Conservation (phyloP, 139 green algal genomes). For the Haematococcus lacustris region DNA sequence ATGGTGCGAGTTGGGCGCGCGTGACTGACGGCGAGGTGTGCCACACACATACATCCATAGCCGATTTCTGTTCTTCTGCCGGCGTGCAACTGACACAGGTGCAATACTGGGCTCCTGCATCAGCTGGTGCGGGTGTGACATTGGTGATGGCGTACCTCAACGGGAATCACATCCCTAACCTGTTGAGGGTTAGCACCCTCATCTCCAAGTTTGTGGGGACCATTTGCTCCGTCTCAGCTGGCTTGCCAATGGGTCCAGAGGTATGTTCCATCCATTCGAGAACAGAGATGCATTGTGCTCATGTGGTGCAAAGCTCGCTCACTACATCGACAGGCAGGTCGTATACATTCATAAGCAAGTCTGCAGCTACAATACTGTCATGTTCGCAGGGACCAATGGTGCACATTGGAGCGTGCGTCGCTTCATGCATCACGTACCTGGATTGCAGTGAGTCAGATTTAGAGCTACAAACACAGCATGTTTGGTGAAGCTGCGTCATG, state of each 20-base stretch:
- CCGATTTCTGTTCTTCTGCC: no score
- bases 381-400: constrained; percentile 75
- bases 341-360: no score
- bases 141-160: constrained; percentile 83
- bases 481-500: no score
- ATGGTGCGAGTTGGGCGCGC: constrained; percentile 34
- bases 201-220: constrained; percentile 63
- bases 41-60: no score
- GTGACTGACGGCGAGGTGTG: no score
- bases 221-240: constrained; percentile 34
- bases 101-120: constrained; percentile 61
- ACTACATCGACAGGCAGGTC: no score
- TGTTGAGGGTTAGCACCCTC: constrained; percentile 54
- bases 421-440: constrained; percentile 56
- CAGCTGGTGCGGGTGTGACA: constrained; percentile 73
- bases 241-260: constrained; percentile 68
- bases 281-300: no score
- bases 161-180: constrained; percentile 64
- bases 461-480: no score
- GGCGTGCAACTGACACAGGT: constrained; percentile 41
- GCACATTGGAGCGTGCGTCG: constrained; percentile 80
- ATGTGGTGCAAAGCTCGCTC: no score
- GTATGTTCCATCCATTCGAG: no score
- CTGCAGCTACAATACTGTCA: no score
- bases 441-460: constrained; percentile 61